Percentiles rank a stretch among this genome's conserved stretches.
These are phyloP conservation scores for Fusarium tricinctum DNA, from an alignment of 2,329 filamentous ascomycete species.

Conservation along the genomic window DNA sequence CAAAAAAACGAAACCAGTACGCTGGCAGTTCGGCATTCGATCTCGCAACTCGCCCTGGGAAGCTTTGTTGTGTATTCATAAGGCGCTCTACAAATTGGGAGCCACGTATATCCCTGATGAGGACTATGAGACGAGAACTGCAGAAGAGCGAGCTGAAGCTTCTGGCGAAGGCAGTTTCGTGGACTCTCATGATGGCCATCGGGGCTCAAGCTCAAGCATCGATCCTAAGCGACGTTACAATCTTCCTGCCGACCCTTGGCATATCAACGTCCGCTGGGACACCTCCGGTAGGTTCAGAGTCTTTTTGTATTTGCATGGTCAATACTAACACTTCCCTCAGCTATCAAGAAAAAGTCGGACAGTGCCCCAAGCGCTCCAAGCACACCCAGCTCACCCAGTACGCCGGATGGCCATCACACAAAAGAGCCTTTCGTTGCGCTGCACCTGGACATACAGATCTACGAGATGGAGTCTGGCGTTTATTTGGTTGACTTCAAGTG, in stretches of 20 bases:
- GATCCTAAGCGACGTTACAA: constrained; percentile 77
- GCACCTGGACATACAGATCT: constrained; percentile 96
- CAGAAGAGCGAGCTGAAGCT: constrained; percentile 56
- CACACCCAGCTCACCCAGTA: constrained; percentile 36
- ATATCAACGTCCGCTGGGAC: constrained; percentile 89
- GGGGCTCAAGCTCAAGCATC: constrained; percentile 57
- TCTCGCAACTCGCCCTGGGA: constrained; percentile 95
- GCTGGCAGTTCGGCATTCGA: constrained; percentile 98
- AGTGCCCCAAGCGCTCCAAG: constrained; percentile 41
- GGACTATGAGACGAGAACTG: constrained; percentile 65
- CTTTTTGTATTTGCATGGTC: neutral
- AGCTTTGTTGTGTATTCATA: constrained; percentile 94
- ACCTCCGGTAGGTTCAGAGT: constrained; percentile 78
- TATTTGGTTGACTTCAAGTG: constrained; percentile 99
- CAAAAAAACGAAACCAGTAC: constrained; percentile 83
- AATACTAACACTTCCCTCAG: constrained; percentile 47
- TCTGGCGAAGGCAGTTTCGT: constrained; percentile 59
- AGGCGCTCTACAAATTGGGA: constrained; percentile 87
- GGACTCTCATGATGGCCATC: constrained; percentile 55
- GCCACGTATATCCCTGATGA: constrained; percentile 86
- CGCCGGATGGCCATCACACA: constrained; percentile 58
- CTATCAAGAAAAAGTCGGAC: constrained; percentile 45
- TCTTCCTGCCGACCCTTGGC: constrained; percentile 94
- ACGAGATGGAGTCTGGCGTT: constrained; percentile 91
- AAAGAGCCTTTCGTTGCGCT: constrained; percentile 83